Conservation (phyloP, 148 eudicot species). For the Rhododendron ferrugineum region DNA sequence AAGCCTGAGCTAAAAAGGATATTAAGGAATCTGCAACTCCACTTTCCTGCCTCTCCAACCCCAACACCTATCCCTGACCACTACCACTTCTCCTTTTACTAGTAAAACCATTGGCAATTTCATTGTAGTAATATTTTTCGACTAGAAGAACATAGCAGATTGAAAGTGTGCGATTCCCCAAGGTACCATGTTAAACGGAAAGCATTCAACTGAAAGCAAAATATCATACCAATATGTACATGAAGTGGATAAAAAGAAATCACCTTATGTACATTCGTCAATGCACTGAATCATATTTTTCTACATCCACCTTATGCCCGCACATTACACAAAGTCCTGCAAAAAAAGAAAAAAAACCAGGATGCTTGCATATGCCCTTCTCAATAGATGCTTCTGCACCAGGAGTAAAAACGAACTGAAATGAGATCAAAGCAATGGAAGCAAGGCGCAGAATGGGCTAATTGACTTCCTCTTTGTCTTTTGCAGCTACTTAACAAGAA, state of each 20-base stretch:
- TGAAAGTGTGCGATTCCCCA: background rate
- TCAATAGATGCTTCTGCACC: background rate
- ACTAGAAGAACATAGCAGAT: background rate
- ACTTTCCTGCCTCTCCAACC: no score
- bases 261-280: conserved; percentile 49
- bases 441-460: background rate
- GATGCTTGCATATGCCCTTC: conserved; percentile 1
- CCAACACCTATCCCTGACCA: no score
- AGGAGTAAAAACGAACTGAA: background rate
- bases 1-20: background rate
- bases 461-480: background rate
- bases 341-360: conserved; percentile 5
- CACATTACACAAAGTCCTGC: conserved; percentile 1
- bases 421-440: background rate
- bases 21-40: background rate
- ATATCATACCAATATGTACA: background rate
- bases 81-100: background rate
- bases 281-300: background rate
- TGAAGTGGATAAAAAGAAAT: background rate
- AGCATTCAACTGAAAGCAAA: background rate
- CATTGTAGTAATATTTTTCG: background rate
- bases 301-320: background rate
- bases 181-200: background rate
- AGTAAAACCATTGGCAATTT: background rate
- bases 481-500: background rate